Evolutionary conservation across 2,329 filamentous ascomycete genomes (phyloP).

Genomic region (Dactylellina sp.): DNA sequence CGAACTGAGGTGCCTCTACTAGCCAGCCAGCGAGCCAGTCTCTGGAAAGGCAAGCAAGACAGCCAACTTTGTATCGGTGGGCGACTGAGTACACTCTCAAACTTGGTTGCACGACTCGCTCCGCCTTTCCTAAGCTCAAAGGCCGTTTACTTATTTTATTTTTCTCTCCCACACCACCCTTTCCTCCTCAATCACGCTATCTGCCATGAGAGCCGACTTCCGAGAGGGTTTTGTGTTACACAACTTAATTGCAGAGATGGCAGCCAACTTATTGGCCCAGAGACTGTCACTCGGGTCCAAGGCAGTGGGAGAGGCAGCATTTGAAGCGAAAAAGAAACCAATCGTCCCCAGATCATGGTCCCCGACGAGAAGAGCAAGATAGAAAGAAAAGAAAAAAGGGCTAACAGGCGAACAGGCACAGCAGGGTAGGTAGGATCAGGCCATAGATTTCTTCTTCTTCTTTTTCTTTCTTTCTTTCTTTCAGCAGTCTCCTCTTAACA

Average conservation of each 20-base stretch:
- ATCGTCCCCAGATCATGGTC: not conserved
- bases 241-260: slow-evolving; percentile 52
- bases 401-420: slow-evolving; percentile 1
- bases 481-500: too few relatives aligned
- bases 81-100: slow-evolving; percentile 2
- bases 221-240: slow-evolving; percentile 56
- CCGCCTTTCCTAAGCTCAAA: slow-evolving; percentile 39
- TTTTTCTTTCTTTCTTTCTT: too few relatives aligned
- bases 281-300: slow-evolving; percentile 40
- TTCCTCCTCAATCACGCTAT: slow-evolving; percentile 49
- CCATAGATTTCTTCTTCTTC: slow-evolving; percentile 10
- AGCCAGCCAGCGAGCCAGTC: too few relatives aligned
- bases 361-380: slow-evolving; percentile 6
- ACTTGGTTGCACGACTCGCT: slow-evolving; percentile 50
- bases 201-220: slow-evolving; percentile 55
- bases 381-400: too few relatives aligned
- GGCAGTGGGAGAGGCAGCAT: slow-evolving; percentile 25
- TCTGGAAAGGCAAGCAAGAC: slow-evolving; percentile 45
- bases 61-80: slow-evolving; percentile 22
- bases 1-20: too few relatives aligned
- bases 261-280: slow-evolving; percentile 51
- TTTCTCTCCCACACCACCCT: slow-evolving; percentile 22
- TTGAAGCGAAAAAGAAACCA: slow-evolving; percentile 35
- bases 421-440: slow-evolving; percentile 9
- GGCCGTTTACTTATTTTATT: slow-evolving; percentile 20